phyloP scores from a whole-genome alignment of 2,329 filamentous ascomycete genomes.

The Torrubiella hemipterigena region DNA sequence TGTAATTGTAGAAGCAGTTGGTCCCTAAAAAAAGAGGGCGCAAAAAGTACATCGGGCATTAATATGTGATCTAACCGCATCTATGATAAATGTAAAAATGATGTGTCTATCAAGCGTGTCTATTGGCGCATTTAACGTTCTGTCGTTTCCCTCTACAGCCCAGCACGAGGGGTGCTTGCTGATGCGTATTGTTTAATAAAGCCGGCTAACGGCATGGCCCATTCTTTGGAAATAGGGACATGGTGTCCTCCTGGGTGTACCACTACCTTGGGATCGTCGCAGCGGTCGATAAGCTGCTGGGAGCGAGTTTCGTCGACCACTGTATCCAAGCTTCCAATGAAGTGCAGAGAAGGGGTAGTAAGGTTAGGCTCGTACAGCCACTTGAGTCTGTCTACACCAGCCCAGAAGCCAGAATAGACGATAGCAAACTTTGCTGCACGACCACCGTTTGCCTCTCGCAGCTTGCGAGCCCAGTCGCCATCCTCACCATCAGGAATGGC shows the following conservation, averaged over 20 bases:
- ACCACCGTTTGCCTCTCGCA: slow-evolving; percentile 37
- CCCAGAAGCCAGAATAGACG: slow-evolving; percentile 66
- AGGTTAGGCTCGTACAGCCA: slow-evolving; percentile 64
- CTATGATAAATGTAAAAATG: too few species aligned
- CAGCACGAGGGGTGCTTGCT: slow-evolving; percentile 14
- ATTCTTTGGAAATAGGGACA: slow-evolving; percentile 72
- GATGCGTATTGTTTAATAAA: slow-evolving; percentile 45
- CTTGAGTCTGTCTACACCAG: slow-evolving; percentile 46
- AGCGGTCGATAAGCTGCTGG: slow-evolving; percentile 53
- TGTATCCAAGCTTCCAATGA: slow-evolving; percentile 72
- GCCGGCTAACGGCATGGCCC: slow-evolving; percentile 60
- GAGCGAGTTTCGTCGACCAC: slow-evolving; percentile 74
- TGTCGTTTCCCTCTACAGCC: slow-evolving; percentile 7
- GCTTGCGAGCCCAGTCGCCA: slow-evolving; percentile 27
- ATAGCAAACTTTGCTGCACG: slow-evolving; percentile 56
- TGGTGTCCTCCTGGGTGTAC: slow-evolving; percentile 86
- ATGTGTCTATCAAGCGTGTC: too few species aligned
- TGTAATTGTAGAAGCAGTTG: slow-evolving; percentile 2
- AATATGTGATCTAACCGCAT: too few species aligned
- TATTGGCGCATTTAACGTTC: too few species aligned
- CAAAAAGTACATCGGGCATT: too few species aligned
- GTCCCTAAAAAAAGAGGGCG: too few species aligned
- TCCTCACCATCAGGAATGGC: slow-evolving; percentile 14
- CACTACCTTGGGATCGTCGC: slow-evolving; percentile 38
- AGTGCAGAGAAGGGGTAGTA: slow-evolving; percentile 66